A percentile compares a stretch with the other conserved stretches of the same genome.
Conservation (phyloP, 2,329 filamentous ascomycete species). For the Exophiala lecanii-corni region DNA sequence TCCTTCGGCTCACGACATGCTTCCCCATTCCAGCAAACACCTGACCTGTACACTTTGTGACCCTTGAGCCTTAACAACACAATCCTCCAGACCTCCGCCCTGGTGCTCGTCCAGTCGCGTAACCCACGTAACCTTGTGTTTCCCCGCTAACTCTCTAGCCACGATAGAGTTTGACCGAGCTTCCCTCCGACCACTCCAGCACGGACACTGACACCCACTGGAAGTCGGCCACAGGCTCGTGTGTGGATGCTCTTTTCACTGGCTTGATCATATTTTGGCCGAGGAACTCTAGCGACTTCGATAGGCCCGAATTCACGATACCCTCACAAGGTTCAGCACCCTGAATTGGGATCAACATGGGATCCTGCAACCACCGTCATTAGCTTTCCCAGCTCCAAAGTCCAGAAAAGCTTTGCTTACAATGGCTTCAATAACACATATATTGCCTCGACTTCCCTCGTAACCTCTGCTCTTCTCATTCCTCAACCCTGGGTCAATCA, state of each 20-base stretch:
- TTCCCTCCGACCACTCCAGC: not conserved
- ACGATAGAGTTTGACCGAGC: constrained; percentile 11
- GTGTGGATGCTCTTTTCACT: constrained; percentile 3
- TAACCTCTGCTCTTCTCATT: not conserved
- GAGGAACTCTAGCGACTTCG: not conserved
- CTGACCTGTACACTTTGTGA: too few species aligned
- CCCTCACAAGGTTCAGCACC: too few species aligned
- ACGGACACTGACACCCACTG: constrained; percentile 2
- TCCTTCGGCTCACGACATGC: too few species aligned
- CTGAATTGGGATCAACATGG: too few species aligned
- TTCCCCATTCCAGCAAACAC: too few species aligned
- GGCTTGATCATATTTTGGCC: not conserved
- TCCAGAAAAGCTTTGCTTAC: too few species aligned
- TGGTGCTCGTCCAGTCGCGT: too few species aligned
- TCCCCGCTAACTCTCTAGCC: constrained; percentile 1
- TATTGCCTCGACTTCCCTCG: constrained; percentile 1
- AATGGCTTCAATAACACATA: too few species aligned
- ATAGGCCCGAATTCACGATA: constrained; percentile 11
- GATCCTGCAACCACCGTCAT: too few species aligned
- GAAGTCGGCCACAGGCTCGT: not conserved
- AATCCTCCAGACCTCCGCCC: too few species aligned
- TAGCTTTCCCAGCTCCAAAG: too few species aligned
- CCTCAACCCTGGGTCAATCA: not conserved
- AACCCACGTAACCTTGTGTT: constrained; percentile 3
- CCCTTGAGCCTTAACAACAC: too few species aligned